phyloP scores from a whole-genome alignment of 441 rosid genomes.

The Erysimum cheiri region DNA sequence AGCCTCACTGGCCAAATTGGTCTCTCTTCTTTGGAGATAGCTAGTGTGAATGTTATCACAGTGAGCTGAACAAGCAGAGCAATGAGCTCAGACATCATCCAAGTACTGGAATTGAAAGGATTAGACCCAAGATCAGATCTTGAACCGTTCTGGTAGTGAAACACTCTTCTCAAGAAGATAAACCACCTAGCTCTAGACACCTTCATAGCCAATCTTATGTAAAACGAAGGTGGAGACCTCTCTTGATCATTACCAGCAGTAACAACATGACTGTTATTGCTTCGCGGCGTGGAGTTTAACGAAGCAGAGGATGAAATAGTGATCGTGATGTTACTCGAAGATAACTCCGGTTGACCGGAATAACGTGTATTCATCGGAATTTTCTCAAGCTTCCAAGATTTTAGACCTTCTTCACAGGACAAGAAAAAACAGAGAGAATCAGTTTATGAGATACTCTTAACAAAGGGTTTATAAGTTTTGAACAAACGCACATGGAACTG shows the following conservation, averaged over 20 bases:
- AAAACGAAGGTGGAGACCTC: conserved; percentile 63
- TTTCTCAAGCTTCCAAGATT: neutral
- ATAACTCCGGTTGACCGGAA: conserved; percentile 54
- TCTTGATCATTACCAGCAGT: conserved; percentile 41
- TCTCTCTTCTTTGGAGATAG: conserved; percentile 68
- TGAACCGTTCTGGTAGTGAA: conserved; percentile 95
- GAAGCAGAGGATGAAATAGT: conserved; percentile 52
- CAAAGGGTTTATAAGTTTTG: conserved; percentile 10
- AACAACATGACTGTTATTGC: conserved; percentile 37
- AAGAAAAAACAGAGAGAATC: neutral
- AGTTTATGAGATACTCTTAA: neutral
- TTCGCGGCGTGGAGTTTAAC: conserved; percentile 53
- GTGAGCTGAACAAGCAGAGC: conserved; percentile 72
- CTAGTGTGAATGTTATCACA: conserved; percentile 67
- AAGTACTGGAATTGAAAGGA: conserved; percentile 83
- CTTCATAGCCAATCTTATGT: conserved; percentile 73
- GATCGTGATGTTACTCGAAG: conserved; percentile 49
- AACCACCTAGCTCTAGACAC: conserved; percentile 95
- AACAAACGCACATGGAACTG: conserved; percentile 33
- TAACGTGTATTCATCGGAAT: conserved; percentile 62
- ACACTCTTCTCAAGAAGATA: conserved; percentile 85
- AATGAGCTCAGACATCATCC: conserved; percentile 85
- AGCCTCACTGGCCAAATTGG: conserved; percentile 94
- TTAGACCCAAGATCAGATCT: conserved; percentile 89
- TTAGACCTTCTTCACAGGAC: conserved; percentile 28